phyloP scores from a whole-genome alignment of 768 basidiomycete species.

The Suillus lakei region DNA sequence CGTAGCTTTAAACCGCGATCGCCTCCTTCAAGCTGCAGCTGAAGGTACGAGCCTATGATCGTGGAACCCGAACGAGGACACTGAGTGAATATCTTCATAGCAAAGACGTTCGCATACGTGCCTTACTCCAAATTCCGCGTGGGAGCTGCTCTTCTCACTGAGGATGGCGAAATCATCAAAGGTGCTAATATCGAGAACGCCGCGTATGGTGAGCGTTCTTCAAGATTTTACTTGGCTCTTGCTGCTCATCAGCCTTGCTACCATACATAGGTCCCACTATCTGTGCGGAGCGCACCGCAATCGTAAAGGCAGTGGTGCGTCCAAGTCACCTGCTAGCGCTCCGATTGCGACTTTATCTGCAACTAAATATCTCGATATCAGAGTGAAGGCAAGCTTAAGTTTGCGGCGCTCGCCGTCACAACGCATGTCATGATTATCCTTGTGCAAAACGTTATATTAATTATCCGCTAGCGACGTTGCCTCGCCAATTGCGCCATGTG shows the following conservation, averaged over 20 bases:
- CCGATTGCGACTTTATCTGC: neutral
- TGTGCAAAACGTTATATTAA: neutral
- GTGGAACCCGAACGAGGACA: conserved; percentile 12
- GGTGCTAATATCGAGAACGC: conserved; percentile 97
- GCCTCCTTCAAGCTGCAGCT: conserved; percentile 59
- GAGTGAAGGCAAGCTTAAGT: conserved; percentile 80
- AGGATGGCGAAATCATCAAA: conserved; percentile 73
- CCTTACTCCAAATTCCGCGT: conserved; percentile 94
- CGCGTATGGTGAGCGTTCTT: conserved; percentile 70
- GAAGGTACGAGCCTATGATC: conserved; percentile 47
- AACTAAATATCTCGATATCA: conserved; percentile 31
- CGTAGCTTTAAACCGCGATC: conserved; percentile 48
- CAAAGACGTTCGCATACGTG: conserved; percentile 72
- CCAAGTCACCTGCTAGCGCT: neutral
- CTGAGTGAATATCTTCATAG: conserved; percentile 38
- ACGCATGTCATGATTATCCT: conserved; percentile 52
- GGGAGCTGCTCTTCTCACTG: conserved; percentile 81
- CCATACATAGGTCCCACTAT: conserved; percentile 73
- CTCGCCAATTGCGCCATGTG: conserved; percentile 80
- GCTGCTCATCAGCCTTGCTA: neutral
- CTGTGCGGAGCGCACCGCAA: conserved; percentile 93
- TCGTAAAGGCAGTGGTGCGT: conserved; percentile 92
- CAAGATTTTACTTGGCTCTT: neutral
- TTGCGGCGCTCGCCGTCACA: conserved; percentile 79
- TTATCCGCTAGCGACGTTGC: conserved; percentile 63